phyloP scores from a whole-genome alignment of 129 eudicot species.

The Chrysanthemum seticuspe region DNA sequence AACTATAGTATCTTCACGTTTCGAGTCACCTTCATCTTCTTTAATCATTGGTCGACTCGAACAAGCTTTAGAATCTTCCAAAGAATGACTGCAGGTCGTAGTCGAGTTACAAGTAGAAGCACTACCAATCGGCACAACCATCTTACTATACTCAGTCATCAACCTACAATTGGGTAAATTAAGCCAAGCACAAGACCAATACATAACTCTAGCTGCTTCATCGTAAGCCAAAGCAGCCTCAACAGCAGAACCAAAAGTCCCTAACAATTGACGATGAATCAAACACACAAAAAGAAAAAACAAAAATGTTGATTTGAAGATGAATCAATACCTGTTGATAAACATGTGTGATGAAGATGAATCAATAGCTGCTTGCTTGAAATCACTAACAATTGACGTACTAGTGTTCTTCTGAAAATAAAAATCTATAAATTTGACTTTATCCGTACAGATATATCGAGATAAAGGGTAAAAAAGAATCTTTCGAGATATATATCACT shows the following conservation, averaged over 20 bases:
- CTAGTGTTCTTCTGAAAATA: no score
- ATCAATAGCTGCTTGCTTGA: neutral
- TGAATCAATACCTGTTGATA: neutral
- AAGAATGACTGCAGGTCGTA: constrained; percentile 31
- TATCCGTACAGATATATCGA: constrained; percentile 6
- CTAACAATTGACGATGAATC: no score
- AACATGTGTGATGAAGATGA: no score
- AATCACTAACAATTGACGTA: neutral
- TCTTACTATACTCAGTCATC: constrained; percentile 9
- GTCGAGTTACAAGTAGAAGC: constrained; percentile 35
- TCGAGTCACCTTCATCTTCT: constrained; percentile 25
- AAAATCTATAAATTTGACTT: neutral
- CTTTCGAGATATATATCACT: no score
- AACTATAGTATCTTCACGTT: neutral
- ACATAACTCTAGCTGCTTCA: constrained; percentile 86
- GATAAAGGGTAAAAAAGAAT: neutral
- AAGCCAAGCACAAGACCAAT: constrained; percentile 67
- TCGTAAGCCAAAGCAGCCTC: constrained; percentile 92
- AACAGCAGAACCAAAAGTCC: constrained; percentile 62
- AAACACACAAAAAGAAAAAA: no score
- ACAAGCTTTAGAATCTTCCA: neutral
- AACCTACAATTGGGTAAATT: constrained; percentile 35
- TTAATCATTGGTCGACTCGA: neutral
- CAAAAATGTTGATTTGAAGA: no score
- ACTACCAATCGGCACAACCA: neutral